These are phyloP conservation scores for Candida sp. DNA, from an alignment of 1,139 yeast species.

Conservation along the genomic window DNA sequence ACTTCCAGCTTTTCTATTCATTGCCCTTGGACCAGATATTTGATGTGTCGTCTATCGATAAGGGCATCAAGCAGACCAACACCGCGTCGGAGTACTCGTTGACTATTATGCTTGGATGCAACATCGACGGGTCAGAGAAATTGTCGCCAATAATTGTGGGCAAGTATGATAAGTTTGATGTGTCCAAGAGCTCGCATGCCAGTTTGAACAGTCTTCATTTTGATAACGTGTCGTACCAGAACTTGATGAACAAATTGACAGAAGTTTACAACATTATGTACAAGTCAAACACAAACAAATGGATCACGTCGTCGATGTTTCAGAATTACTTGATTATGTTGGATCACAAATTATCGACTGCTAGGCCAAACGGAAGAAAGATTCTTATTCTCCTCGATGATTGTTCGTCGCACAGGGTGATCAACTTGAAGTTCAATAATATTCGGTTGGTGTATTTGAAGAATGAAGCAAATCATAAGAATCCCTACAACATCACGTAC, in stretches of 20 bases:
- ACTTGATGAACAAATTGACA: constrained; percentile 50
- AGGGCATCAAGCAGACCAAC: constrained; percentile 47
- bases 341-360: constrained; percentile 55
- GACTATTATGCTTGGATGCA: constrained; percentile 66
- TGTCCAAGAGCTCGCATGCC: constrained; percentile 32
- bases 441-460: constrained; percentile 50
- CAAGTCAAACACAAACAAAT: constrained; percentile 63
- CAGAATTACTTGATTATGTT: constrained; percentile 64
- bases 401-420: constrained; percentile 64
- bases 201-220: constrained; percentile 32
- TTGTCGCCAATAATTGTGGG: constrained; percentile 66
- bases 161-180: constrained; percentile 59
- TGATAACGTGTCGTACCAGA: constrained; percentile 22
- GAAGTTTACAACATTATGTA: constrained; percentile 56
- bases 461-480: constrained; percentile 44
- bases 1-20: constrained; percentile 62
- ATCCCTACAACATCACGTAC: constrained; percentile 38
- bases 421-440: constrained; percentile 58
- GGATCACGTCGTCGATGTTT: constrained; percentile 70
- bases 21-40: constrained; percentile 65
- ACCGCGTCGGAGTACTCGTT: constrained; percentile 57
- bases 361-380: constrained; percentile 41
- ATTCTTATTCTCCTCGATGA: constrained; percentile 63
- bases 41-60: constrained; percentile 50
- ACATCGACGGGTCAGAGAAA: constrained; percentile 66